These are phyloP conservation scores for Viola pubescens DNA, from an alignment of 441 rosid species.

Conservation along the genomic window DNA sequence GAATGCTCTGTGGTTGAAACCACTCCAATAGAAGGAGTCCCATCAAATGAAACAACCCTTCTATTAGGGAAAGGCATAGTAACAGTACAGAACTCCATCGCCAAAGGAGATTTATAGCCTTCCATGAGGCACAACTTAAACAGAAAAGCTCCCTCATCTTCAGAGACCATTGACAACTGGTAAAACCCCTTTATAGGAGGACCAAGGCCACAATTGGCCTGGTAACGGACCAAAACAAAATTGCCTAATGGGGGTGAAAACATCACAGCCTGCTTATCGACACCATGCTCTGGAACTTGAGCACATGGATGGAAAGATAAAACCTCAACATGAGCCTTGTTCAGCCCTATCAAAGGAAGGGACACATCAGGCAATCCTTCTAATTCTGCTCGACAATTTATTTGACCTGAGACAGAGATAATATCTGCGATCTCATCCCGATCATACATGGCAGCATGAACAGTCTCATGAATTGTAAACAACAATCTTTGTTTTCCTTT, in stretches of 20 bases:
- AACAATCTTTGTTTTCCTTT: slow-evolving; percentile 77
- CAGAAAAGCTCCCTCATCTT: slow-evolving; percentile 93
- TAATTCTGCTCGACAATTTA: slow-evolving; percentile 84
- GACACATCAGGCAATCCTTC: slow-evolving; percentile 95
- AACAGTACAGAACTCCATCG: slow-evolving; percentile 86
- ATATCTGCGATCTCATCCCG: slow-evolving; percentile 86
- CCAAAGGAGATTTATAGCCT: slow-evolving; percentile 70
- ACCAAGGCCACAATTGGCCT: slow-evolving; percentile 61
- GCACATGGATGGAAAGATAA: slow-evolving; percentile 86
- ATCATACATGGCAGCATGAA: slow-evolving; percentile 80
- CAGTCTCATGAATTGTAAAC: slow-evolving; percentile 70
- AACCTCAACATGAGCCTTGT: slow-evolving; percentile 54
- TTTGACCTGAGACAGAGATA: slow-evolving; percentile 74
- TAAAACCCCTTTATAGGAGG: slow-evolving; percentile 88
- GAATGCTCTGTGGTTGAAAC: slow-evolving; percentile 76
- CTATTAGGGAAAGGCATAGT: slow-evolving; percentile 95
- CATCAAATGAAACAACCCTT: slow-evolving; percentile 67
- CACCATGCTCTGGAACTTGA: slow-evolving; percentile 80
- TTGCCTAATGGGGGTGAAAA: slow-evolving; percentile 85
- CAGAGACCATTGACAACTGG: slow-evolving; percentile 95
- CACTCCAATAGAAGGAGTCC: slow-evolving; percentile 79
- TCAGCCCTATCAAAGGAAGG: slow-evolving; percentile 66
- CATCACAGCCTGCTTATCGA: slow-evolving; percentile 70
- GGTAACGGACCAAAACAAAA: slow-evolving; percentile 77
- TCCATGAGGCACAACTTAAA: slow-evolving; percentile 82